Evolutionary conservation across 2,329 filamentous ascomycete genomes (phyloP).

Genomic region (Capronia coronata): DNA sequence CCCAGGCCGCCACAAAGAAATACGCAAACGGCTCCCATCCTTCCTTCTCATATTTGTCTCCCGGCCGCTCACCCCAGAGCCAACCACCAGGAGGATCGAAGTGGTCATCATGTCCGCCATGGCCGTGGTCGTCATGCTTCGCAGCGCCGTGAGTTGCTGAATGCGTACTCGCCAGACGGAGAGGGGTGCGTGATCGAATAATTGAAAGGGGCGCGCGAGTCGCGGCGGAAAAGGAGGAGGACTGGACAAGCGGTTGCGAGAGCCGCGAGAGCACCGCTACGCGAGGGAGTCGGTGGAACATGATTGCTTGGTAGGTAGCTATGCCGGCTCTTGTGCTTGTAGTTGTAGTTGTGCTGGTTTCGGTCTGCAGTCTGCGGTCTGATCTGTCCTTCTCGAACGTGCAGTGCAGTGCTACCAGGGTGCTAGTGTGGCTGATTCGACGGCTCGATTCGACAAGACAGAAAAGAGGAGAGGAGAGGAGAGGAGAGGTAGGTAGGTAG

Average conservation of each 20-base stretch:
- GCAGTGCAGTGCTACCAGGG: too few species aligned
- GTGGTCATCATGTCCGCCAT: constrained; percentile 34
- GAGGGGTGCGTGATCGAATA: neutral
- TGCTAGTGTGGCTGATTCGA: too few species aligned
- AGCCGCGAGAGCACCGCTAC: neutral
- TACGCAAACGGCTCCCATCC: constrained; percentile 65
- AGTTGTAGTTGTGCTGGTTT: too few species aligned
- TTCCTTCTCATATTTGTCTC: constrained; percentile 91
- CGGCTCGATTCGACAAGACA: too few species aligned
- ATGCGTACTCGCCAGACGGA: constrained; percentile 7
- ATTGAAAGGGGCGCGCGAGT: neutral
- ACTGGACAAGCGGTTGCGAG: neutral
- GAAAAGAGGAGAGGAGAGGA: too few species aligned
- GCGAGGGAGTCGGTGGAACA: neutral
- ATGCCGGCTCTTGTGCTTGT: too few species aligned
- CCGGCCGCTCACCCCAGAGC: constrained; percentile 90
- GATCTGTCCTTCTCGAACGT: too few species aligned
- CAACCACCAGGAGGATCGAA: constrained; percentile 88
- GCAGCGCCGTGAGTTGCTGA: neutral
- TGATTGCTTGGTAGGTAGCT: neutral
- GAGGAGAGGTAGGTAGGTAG: too few species aligned
- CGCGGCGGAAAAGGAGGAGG: constrained; percentile 1
- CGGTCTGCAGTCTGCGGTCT: too few species aligned
- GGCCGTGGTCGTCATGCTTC: constrained; percentile 4
- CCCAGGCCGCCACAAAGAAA: constrained; percentile 65